Evolutionary conservation across 345 rosid genomes (phyloP).

Genomic region (Pseudoturritis turrita): DNA sequence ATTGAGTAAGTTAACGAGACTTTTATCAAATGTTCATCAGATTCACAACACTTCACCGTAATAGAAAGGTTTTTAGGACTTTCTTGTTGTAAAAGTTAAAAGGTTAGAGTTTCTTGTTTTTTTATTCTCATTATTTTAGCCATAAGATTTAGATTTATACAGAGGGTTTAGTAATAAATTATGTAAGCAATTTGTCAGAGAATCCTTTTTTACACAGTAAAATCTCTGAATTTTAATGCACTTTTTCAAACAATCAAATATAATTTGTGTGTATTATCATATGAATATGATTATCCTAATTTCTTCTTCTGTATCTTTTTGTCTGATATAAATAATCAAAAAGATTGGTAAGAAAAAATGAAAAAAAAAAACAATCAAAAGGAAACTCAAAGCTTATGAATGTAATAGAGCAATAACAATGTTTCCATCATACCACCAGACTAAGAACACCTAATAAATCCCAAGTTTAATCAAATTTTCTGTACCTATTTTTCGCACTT

Average conservation of each 20-base stretch:
- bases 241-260: background rate
- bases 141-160: constrained; percentile 29
- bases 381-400: constrained; percentile 10
- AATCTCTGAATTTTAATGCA: background rate
- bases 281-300: background rate
- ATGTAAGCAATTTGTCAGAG: constrained; percentile 25
- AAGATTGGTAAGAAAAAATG: background rate
- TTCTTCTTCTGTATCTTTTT: background rate
- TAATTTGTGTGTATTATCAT: background rate
- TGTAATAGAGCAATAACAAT: background rate
- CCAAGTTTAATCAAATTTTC: constrained; percentile 5
- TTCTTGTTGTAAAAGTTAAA: constrained; percentile 34
- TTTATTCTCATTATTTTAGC: constrained; percentile 15
- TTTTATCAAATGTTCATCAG: constrained; percentile 63
- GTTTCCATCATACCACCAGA: background rate
- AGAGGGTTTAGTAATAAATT: constrained; percentile 29
- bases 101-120: constrained; percentile 19
- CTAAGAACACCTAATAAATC: background rate
- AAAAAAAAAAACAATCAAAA: background rate
- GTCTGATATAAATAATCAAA: background rate
- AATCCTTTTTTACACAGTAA: constrained; percentile 10
- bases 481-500: constrained; percentile 2
- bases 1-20: constrained; percentile 77
- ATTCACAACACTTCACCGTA: constrained; percentile 54
- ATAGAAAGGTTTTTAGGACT: constrained; percentile 12